A percentile compares a stretch with the other conserved stretches of the same genome.
phyloP scores from a whole-genome alignment of 2,329 filamentous ascomycete genomes.

The Lanzia echinophila region DNA sequence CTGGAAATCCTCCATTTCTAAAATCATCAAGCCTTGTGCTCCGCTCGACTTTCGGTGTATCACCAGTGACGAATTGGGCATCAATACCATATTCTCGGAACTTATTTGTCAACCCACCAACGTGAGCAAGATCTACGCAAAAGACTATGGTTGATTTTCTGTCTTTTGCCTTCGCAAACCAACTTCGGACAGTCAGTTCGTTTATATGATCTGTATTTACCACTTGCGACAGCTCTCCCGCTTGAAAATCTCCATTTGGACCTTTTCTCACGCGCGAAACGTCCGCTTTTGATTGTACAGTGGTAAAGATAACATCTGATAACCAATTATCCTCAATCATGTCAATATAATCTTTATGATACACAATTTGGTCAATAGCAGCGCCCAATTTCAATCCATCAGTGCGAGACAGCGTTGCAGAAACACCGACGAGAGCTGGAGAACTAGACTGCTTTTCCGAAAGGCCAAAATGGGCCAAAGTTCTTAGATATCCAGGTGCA shows the following conservation, averaged over 20 bases:
- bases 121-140: constrained; percentile 84
- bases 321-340: constrained; percentile 91
- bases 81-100: constrained; percentile 77
- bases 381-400: constrained; percentile 77
- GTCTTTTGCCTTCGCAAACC: constrained; percentile 67
- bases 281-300: constrained; percentile 76
- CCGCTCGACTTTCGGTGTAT: constrained; percentile 64
- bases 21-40: constrained; percentile 69
- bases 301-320: constrained; percentile 87
- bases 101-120: constrained; percentile 62
- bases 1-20: constrained; percentile 67
- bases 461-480: constrained; percentile 74
- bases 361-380: constrained; percentile 92
- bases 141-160: constrained; percentile 88
- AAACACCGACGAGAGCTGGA: constrained; percentile 79
- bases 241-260: constrained; percentile 70
- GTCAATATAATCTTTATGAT: constrained; percentile 77
- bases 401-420: constrained; percentile 70
- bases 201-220: constrained; percentile 82
- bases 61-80: constrained; percentile 78
- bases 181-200: constrained; percentile 76
- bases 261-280: constrained; percentile 61
- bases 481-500: constrained; percentile 67
- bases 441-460: constrained; percentile 41
- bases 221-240: constrained; percentile 66